Evolutionary conservation across 192 early-diverging fungal species (phyloP), one percentile per base, ranked within the genome.

Genomic region (Coemansia erecta): DNA sequence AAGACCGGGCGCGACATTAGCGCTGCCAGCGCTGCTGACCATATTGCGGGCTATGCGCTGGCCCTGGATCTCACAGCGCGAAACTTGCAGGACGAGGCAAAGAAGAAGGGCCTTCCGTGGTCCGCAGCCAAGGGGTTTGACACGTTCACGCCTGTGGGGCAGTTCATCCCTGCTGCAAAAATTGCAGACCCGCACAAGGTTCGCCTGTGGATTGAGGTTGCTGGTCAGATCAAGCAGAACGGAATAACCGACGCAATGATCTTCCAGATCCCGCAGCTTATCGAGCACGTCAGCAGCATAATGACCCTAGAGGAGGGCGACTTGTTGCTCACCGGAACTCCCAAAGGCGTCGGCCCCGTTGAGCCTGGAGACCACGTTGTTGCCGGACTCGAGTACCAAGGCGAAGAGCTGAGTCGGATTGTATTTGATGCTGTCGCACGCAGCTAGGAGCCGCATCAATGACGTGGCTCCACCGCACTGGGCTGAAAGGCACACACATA

Each of bases 31-130:
- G 94, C 93, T 3, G 67, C 72, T 21, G 51, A 81, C 17, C 72
- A 92, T 63, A 72, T 94, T 58, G 84, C 83, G 8, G 78, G 92
- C 2, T 96, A 94, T 66, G 87, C 87, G 21, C 81, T 98, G 43
- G 92, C 88, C 3, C 82, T 98, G 61, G 96, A 98, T 66, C 84
- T 93, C 85, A 96, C 96, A 4, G 94, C 94, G 11, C 78, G 96
- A 45, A 91, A 96, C 63, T 47, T 96, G 43, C 96, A 93, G 78
- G 85, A 90, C 18, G 77, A 80, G 26, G 94, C 88, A 44, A 98
- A 95, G 78, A 85, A 87, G 63, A 77, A 70, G 14, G 91, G 93
- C 1, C 76, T 88, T 39, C 96, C 96, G 17, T 98, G 96, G 96
- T 86, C 89, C 19, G 79, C 85, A 1, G 87, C 96, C 31, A 98